These are phyloP conservation scores for Geotrichum europaeum DNA, from an alignment of 1,139 yeast genomes.

Conservation along the genomic window DNA sequence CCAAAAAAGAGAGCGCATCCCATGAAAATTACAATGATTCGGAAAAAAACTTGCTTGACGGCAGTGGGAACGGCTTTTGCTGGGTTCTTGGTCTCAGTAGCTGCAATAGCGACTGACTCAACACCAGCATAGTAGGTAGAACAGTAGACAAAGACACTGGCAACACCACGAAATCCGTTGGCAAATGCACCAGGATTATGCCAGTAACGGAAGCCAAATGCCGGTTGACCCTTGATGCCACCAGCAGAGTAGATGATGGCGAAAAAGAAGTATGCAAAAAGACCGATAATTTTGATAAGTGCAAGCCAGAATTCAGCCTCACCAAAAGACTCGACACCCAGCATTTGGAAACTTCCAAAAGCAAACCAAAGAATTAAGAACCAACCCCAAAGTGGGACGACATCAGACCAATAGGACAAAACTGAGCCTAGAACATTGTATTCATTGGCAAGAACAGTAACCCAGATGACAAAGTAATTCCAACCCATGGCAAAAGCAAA, in stretches of 20 bases:
- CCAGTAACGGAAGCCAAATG: conserved; percentile 59
- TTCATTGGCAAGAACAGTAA: conserved; percentile 55
- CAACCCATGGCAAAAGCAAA: conserved; percentile 58
- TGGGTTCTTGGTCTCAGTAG: conserved; percentile 85
- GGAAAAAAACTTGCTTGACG: conserved; percentile 70
- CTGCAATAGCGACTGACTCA: conserved; percentile 81
- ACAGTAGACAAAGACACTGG: conserved; percentile 63
- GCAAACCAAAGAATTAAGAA: conserved; percentile 50
- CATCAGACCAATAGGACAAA: conserved; percentile 53
- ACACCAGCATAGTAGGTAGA: conserved; percentile 67
- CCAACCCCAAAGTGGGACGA: conserved; percentile 55
- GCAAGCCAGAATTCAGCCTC: conserved; percentile 65
- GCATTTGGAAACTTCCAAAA: conserved; percentile 48
- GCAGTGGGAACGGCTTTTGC: conserved; percentile 78
- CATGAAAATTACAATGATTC: conserved; percentile 77
- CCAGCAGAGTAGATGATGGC: conserved; percentile 60
- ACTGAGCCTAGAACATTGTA: conserved; percentile 51
- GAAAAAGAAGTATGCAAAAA: conserved; percentile 54
- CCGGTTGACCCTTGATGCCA: conserved; percentile 40
- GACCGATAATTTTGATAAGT: conserved; percentile 47
- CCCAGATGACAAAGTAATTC: conserved; percentile 58
- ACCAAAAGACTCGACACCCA: conserved; percentile 59
- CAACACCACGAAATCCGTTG: conserved; percentile 63
- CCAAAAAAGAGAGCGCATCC: conserved; percentile 78
- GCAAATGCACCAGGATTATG: conserved; percentile 78